phyloP scores from a whole-genome alignment of 192 early-diverging fungal genomes.

The Coemansia sp. region DNA sequence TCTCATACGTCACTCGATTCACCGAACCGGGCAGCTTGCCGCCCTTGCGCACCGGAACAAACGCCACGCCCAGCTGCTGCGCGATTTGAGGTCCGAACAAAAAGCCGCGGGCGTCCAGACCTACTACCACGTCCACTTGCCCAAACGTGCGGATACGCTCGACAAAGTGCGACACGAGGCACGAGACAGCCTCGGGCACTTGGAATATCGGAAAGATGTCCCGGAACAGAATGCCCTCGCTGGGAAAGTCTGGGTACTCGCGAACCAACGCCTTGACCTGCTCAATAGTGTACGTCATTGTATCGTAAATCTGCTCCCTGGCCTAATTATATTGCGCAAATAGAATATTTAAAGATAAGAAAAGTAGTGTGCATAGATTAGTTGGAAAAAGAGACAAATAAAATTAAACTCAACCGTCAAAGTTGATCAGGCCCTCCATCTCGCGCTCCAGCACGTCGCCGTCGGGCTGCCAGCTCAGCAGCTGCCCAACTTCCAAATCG shows the following conservation, averaged over 20 bases:
- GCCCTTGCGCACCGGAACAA: conserved; percentile 93
- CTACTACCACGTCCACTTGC: conserved; percentile 88
- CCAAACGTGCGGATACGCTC: conserved; percentile 71
- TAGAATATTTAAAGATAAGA: neutral
- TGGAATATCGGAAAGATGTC: conserved; percentile 98
- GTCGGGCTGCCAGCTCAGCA: conserved; percentile 40
- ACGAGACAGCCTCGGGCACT: conserved; percentile 89
- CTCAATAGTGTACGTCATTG: conserved; percentile 51
- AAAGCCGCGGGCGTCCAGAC: conserved; percentile 97
- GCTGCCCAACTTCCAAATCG: conserved; percentile 26
- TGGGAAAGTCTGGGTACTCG: conserved; percentile 77
- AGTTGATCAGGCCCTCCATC: conserved; percentile 55
- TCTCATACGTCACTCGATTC: conserved; percentile 72
- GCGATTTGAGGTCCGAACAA: conserved; percentile 93
- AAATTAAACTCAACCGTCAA: conserved; percentile 30
- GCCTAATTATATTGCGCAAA: neutral
- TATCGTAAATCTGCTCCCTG: neutral
- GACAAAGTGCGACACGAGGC: conserved; percentile 82
- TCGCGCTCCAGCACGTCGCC: conserved; percentile 45
- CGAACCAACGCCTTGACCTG: conserved; percentile 51
- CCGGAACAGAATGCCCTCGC: conserved; percentile 91
- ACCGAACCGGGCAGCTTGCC: conserved; percentile 91
- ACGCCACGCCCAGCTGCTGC: conserved; percentile 79
- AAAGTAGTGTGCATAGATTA: neutral
- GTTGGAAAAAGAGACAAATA: conserved; percentile 1